These are phyloP conservation scores for Lepidopterella palustris DNA, from an alignment of 495 filamentous ascomycete genomes.

Conservation along the genomic window DNA sequence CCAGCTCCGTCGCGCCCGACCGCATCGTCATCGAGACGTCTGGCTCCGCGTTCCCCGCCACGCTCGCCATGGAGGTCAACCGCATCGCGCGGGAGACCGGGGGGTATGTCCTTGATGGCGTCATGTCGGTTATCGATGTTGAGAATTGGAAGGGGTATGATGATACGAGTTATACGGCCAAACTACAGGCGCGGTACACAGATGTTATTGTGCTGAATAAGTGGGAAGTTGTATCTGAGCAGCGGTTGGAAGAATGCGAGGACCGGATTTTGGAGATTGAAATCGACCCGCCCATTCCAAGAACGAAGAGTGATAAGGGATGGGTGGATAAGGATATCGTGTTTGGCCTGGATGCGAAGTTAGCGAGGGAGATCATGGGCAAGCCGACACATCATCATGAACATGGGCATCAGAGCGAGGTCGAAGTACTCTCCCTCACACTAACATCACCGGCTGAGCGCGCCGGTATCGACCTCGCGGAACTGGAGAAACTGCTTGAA, in stretches of 20 bases:
- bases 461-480: conserved; percentile 53
- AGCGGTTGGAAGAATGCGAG: conserved; percentile 69
- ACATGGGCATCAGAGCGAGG: conserved; percentile 65
- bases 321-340: conserved; percentile 68
- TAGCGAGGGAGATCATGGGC: conserved; percentile 54
- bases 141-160: conserved; percentile 97
- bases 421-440: conserved; percentile 78
- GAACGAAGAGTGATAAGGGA: conserved; percentile 74
- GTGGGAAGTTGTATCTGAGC: conserved; percentile 72
- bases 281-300: conserved; percentile 60
- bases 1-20: conserved; percentile 55
- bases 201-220: conserved; percentile 95
- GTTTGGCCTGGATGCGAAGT: conserved; percentile 77
- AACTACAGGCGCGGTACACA: conserved; percentile 60
- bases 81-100: conserved; percentile 59
- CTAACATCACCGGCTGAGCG: conserved; percentile 42
- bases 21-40: conserved; percentile 90
- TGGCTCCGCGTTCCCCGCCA: conserved; percentile 57
- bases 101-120: conserved; percentile 74
- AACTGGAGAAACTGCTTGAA: conserved; percentile 59
- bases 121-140: conserved; percentile 87
- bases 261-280: conserved; percentile 85
- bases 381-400: conserved; percentile 38
- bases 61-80: conserved; percentile 56
- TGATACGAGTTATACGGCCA: conserved; percentile 60